These are phyloP conservation scores for Corchorus capsularis DNA, from an alignment of 345 rosid species.

Conservation along the genomic window DNA sequence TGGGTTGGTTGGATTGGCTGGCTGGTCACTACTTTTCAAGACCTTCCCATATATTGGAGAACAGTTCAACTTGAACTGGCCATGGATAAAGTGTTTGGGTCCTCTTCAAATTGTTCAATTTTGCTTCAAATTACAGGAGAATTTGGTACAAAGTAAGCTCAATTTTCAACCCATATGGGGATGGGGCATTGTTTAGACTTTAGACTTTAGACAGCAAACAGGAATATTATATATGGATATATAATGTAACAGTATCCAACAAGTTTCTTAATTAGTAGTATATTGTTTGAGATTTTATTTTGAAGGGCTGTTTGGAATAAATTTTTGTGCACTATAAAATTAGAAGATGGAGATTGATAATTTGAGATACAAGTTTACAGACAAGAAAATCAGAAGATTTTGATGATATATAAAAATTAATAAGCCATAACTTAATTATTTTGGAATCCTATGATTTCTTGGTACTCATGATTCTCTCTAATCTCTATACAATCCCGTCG, in stretches of 20 bases:
- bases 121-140: neutral
- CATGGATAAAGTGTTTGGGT: neutral
- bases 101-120: neutral
- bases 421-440: neutral
- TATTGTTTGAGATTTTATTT: neutral
- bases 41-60: neutral
- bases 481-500: neutral
- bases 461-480: neutral
- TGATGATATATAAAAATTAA: neutral
- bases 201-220: too few relatives aligned
- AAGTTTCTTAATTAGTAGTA: too few relatives aligned
- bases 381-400: neutral
- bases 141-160: too few relatives aligned
- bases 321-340: neutral
- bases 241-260: too few relatives aligned
- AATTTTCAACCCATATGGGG: too few relatives aligned
- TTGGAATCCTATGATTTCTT: neutral
- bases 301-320: neutral
- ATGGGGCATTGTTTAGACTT: too few relatives aligned
- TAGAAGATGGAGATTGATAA: neutral
- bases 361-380: neutral
- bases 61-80: neutral
- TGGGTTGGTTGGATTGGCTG: slow-evolving; percentile 3
- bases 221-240: too few relatives aligned
- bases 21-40: neutral